Conservation (phyloP, 129 eudicot genomes). For the Mikania micrantha region DNA sequence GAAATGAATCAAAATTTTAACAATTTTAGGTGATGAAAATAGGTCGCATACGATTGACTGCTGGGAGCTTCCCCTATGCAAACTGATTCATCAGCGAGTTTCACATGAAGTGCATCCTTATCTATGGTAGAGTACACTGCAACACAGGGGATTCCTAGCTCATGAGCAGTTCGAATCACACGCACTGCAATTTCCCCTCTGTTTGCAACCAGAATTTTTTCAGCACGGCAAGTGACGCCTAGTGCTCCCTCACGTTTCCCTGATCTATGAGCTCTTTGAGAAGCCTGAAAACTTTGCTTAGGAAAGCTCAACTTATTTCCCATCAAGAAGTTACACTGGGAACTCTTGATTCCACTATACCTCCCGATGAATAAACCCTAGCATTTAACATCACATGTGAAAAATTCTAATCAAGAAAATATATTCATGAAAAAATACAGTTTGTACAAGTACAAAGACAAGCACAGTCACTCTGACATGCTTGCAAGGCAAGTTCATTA, state of each 20-base stretch:
- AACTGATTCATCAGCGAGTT: slow-evolving; percentile 93
- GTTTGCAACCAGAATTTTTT: slow-evolving; percentile 90
- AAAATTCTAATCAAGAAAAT: slow-evolving; percentile 5
- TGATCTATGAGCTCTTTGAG: slow-evolving; percentile 36
- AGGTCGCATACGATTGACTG: slow-evolving; percentile 77
- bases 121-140: slow-evolving; percentile 97
- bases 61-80: slow-evolving; percentile 99
- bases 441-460: slow-evolving; percentile 2
- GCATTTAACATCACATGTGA: slow-evolving; percentile 2
- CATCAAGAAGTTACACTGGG: slow-evolving; percentile 61
- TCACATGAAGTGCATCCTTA: slow-evolving; percentile 97
- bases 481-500: neutral
- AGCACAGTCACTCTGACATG: slow-evolving; percentile 2
- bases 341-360: slow-evolving; percentile 55
- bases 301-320: slow-evolving; percentile 67
- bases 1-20: neutral
- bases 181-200: slow-evolving; percentile 99
- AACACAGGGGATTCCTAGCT: slow-evolving; percentile 95
- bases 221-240: slow-evolving; percentile 46
- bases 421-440: neutral
- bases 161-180: slow-evolving; percentile 96
- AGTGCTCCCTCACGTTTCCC: slow-evolving; percentile 64
- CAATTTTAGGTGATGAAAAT: neutral
- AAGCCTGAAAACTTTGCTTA: slow-evolving; percentile 41
- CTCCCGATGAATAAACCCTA: slow-evolving; percentile 64